Evolutionary conservation across 306 rosid genomes (phyloP), one percentile per base, ranked within the genome.

Genomic region (Medicago ruthenica): DNA sequence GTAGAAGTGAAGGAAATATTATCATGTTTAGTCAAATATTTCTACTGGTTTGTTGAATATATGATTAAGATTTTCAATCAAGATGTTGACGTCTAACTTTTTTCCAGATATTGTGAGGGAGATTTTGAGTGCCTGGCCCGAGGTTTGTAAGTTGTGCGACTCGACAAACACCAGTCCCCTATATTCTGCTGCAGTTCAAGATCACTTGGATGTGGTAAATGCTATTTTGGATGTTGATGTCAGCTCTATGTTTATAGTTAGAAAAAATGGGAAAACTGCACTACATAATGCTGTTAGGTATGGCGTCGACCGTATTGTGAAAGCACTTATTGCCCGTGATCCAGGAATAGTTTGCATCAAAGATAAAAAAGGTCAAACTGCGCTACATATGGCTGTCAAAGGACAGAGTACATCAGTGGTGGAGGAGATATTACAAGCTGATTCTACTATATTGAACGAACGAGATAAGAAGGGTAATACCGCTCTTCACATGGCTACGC

Each of bases 371-470:
- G 92, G 92, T 64, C 99, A 95, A 85, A 95, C 99, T 62, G 97
- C 97, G 13, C 89, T 95, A 36, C 99, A 95, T 78, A 95, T 95
- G 99, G 96, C 99, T 42, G 97, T 89, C 8, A 95, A 95, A 83
- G 99, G 97, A 63, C 89, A 89, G 85, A 71, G 87, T 73, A 76
- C 86, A 41, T 69, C 24, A 18, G 89, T 86, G 4, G 97, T 92
- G 17, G 97, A 95, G 74, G 99, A 92, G 79, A 81, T 92, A 57
- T 75, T 95, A 65, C 84, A 21, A 34, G 89, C 87, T 45, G 92
- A 86, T 80, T 67, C 71, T 16, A 76, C 93, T 39, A 74, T 92
- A 64, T 79, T 95, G 73, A 95, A 89, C 47, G 97, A 95, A 67
- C 87, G 93, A 9, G 99, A 95, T 86, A 95, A 88, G 88, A 95